Conservation (phyloP, 495 filamentous ascomycete genomes). For the Penicillium angulare region DNA sequence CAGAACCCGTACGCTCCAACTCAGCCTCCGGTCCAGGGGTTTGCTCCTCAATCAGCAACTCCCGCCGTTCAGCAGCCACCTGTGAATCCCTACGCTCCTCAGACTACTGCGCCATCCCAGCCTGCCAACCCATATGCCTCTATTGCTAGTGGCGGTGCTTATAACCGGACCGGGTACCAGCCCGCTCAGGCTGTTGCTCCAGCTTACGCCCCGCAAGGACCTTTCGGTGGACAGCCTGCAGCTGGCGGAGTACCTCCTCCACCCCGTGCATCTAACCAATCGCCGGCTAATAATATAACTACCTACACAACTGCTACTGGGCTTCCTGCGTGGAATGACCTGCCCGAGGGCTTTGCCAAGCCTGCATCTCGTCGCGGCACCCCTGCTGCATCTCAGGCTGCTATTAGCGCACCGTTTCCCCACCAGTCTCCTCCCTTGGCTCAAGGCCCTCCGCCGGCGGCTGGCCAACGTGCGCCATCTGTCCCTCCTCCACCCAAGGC, state of each 20-base stretch:
- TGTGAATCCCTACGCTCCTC: slow-evolving; percentile 32
- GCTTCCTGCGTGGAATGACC: slow-evolving; percentile 88
- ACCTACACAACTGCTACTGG: slow-evolving; percentile 71
- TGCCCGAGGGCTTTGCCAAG: slow-evolving; percentile 78
- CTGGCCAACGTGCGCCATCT: slow-evolving; percentile 47
- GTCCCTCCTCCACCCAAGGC: slow-evolving; percentile 56
- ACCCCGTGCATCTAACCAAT: slow-evolving; percentile 55
- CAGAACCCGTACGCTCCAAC: slow-evolving; percentile 31
- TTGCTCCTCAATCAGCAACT: slow-evolving; percentile 8
- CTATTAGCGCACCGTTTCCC: slow-evolving; percentile 66
- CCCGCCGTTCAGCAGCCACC: slow-evolving; percentile 10
- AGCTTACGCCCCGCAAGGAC: slow-evolving; percentile 29
- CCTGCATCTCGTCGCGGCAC: slow-evolving; percentile 69
- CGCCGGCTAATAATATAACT: slow-evolving; percentile 52
- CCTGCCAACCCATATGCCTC: slow-evolving; percentile 64
- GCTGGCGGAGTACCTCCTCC: slow-evolving; percentile 51
- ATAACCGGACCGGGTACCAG: slow-evolving; percentile 48
- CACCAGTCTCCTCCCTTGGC: slow-evolving; percentile 58
- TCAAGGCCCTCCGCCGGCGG: slow-evolving; percentile 45
- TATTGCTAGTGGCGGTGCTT: slow-evolving; percentile 29
- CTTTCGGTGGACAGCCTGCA: slow-evolving; percentile 42
- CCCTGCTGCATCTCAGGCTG: slow-evolving; percentile 54
- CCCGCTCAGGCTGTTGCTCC: slow-evolving; percentile 40
- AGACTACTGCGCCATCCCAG: slow-evolving; percentile 34
- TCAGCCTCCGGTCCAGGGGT: background rate